These are phyloP conservation scores for Cutaneotrichosporon spelunceum DNA, from an alignment of 1,284 basidiomycete species.

Conservation along the genomic window DNA sequence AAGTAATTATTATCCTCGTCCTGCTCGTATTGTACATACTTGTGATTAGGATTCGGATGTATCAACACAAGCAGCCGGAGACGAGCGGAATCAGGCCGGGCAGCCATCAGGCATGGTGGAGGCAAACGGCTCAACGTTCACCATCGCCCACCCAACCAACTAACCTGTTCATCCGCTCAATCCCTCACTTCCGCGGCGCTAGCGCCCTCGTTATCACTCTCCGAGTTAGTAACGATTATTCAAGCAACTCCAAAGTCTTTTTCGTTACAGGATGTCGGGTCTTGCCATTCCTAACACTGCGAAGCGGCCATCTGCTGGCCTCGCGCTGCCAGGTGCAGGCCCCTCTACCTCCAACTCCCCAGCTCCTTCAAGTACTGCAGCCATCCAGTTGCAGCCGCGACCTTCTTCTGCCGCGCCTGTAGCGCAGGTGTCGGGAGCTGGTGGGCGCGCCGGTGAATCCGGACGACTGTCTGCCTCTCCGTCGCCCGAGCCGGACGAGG, in stretches of 20 bases:
- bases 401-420: neutral
- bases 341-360: slow-evolving; percentile 15
- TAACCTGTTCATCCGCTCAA: neutral
- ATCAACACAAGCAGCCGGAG: no score
- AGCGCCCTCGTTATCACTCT: neutral
- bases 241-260: neutral
- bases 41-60: no score
- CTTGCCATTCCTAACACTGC: slow-evolving; percentile 17
- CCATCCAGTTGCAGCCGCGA: neutral
- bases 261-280: slow-evolving; percentile 8
- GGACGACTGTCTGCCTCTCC: slow-evolving; percentile 21
- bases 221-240: neutral
- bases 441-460: neutral
- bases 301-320: slow-evolving; percentile 13
- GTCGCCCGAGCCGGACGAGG: slow-evolving; percentile 32
- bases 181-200: neutral
- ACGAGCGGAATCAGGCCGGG: no score
- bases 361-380: neutral
- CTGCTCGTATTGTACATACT: no score
- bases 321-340: slow-evolving; percentile 22
- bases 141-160: neutral
- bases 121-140: neutral
- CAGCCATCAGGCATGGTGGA: neutral
- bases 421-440: neutral
- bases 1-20: no score